A percentile compares a stretch with the other conserved stretches of the same genome.
These are phyloP conservation scores for Cladochytrium replicatum DNA, from an alignment of 192 early-diverging fungal species.

Conservation along the genomic window DNA sequence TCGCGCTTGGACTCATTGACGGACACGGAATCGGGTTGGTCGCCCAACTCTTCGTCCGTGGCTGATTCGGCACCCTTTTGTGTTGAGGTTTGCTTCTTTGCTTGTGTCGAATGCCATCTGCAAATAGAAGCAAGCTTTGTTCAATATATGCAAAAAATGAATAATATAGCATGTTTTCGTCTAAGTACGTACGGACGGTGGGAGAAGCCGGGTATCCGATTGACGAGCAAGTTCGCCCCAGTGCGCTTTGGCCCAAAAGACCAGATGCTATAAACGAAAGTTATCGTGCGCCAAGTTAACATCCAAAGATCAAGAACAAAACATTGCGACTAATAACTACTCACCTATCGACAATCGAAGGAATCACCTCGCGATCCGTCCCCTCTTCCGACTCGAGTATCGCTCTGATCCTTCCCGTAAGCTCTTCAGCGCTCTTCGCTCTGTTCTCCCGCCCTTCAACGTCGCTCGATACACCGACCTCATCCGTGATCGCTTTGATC, in stretches of 20 bases:
- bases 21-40: neutral
- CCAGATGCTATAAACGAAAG: conserved; percentile 48
- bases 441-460: neutral
- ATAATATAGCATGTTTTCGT: conserved; percentile 11
- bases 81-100: too few species aligned
- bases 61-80: too few species aligned
- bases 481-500: conserved; percentile 47
- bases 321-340: conserved; percentile 1
- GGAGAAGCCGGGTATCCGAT: conserved; percentile 44
- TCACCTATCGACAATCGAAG: conserved; percentile 46
- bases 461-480: conserved; percentile 17
- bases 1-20: neutral
- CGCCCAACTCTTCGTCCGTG: neutral
- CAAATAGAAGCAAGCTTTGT: neutral
- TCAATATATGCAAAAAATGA: conserved; percentile 3
- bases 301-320: conserved; percentile 1
- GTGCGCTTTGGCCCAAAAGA: conserved; percentile 73
- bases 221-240: conserved; percentile 72
- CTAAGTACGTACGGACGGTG: conserved; percentile 15
- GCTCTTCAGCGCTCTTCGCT: conserved; percentile 21
- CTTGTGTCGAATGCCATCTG: neutral
- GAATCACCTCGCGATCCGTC: conserved; percentile 26
- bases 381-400: conserved; percentile 46
- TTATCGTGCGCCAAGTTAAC: neutral
- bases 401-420: conserved; percentile 24